phyloP scores from a whole-genome alignment of 1,284 basidiomycete species.

The Fomes fomentarius region DNA sequence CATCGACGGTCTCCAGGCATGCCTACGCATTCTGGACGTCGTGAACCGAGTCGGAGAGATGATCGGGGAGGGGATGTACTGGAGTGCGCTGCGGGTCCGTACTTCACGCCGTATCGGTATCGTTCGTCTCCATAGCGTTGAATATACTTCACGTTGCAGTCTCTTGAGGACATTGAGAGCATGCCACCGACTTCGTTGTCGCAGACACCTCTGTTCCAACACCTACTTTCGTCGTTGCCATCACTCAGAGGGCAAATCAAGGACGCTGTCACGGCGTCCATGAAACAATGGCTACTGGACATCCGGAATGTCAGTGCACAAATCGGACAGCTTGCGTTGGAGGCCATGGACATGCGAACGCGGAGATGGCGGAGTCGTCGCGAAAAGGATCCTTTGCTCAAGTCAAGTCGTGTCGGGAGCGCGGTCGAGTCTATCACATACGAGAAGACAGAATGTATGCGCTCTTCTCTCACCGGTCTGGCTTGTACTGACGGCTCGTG shows the following conservation, averaged over 20 bases:
- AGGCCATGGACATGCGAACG: slow-evolving; percentile 86
- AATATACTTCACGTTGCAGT: slow-evolving; percentile 53
- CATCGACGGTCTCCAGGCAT: slow-evolving; percentile 93
- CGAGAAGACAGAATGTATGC: slow-evolving; percentile 92
- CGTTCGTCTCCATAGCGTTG: slow-evolving; percentile 24
- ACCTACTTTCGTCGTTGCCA: slow-evolving; percentile 90
- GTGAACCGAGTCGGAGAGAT: slow-evolving; percentile 94
- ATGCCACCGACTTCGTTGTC: slow-evolving; percentile 90
- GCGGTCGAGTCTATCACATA: slow-evolving; percentile 94
- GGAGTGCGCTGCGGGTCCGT: slow-evolving; percentile 93
- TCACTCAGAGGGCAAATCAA: slow-evolving; percentile 90
- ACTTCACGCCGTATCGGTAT: slow-evolving; percentile 32
- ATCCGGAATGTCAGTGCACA: slow-evolving; percentile 88
- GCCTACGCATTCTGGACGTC: slow-evolving; percentile 90
- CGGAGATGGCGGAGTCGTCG: slow-evolving; percentile 84
- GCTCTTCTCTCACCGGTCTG: neutral
- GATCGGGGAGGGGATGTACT: slow-evolving; percentile 92
- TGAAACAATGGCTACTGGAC: slow-evolving; percentile 97
- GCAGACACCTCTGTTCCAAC: slow-evolving; percentile 92
- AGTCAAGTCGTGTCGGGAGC: slow-evolving; percentile 87
- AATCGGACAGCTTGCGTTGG: slow-evolving; percentile 88
- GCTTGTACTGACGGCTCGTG: neutral
- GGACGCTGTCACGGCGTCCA: slow-evolving; percentile 90
- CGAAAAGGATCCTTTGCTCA: slow-evolving; percentile 77
- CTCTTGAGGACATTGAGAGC: slow-evolving; percentile 91